Conservation (phyloP, 1,284 basidiomycete species). For the Trichosporon sp. region DNA sequence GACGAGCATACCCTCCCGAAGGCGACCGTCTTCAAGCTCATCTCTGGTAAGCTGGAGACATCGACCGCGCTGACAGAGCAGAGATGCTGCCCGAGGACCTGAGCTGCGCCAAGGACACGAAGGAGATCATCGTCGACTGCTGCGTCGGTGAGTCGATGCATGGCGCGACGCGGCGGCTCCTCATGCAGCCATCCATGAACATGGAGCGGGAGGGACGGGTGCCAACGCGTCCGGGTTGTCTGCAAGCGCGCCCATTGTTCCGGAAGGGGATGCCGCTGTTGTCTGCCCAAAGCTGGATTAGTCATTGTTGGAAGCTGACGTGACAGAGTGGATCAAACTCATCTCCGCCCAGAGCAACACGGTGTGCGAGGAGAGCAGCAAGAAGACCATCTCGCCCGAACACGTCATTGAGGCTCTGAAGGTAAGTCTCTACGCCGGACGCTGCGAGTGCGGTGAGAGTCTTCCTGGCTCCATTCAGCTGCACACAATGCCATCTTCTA, state of each 20-base stretch:
- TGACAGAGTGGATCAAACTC: conserved; percentile 90
- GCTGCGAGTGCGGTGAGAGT: background rate
- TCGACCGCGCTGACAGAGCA: conserved; percentile 42
- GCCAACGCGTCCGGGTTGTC: background rate
- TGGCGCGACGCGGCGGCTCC: background rate
- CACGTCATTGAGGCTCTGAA: conserved; percentile 91
- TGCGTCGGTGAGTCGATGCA: conserved; percentile 75
- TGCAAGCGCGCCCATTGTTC: background rate
- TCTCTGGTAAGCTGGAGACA: conserved; percentile 62
- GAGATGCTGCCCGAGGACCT: conserved; percentile 86
- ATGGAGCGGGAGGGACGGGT: background rate
- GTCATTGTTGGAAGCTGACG: background rate
- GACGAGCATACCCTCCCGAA: conserved; percentile 94
- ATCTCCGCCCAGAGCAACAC: conserved; percentile 98
- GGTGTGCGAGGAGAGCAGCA: conserved; percentile 95
- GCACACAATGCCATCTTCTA: conserved; percentile 51
- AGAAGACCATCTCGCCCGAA: conserved; percentile 98
- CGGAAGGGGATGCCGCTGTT: background rate
- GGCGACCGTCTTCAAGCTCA: conserved; percentile 96
- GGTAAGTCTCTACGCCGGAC: conserved; percentile 53
- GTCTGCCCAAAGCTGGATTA: background rate
- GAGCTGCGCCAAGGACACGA: conserved; percentile 89
- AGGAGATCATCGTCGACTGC: conserved; percentile 94
- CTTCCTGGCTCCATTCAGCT: background rate
- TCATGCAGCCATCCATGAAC: background rate